Conservation (phyloP, 768 basidiomycete genomes). For the Wakefieldia striispora region DNA sequence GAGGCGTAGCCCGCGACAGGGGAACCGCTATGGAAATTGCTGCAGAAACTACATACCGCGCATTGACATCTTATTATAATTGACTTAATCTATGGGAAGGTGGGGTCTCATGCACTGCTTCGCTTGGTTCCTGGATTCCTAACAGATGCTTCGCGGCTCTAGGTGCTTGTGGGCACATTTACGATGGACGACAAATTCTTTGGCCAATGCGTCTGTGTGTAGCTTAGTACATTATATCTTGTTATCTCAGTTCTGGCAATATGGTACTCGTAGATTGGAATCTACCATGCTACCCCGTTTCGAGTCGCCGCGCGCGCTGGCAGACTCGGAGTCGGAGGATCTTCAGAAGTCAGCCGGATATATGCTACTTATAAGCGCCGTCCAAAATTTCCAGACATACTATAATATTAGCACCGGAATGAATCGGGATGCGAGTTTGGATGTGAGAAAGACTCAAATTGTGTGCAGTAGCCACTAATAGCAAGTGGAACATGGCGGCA, state of each 20-base stretch:
- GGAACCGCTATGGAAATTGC: conserved; percentile 31
- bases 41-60: conserved; percentile 25
- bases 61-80: conserved; percentile 20
- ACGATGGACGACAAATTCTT: neutral
- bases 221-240: conserved; percentile 1
- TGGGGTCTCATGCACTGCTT: neutral
- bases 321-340: neutral
- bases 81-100: conserved; percentile 10
- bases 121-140: neutral
- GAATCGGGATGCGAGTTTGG: no score
- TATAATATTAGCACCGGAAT: neutral
- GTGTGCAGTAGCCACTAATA: no score
- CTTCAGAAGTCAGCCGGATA: neutral
- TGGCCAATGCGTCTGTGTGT: neutral
- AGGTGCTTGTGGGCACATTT: neutral
- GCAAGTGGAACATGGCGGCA: no score
- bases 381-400: neutral
- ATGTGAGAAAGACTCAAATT: no score
- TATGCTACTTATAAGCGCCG: neutral
- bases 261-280: conserved; percentile 1
- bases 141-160: neutral
- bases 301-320: no score
- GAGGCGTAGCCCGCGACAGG: conserved; percentile 24
- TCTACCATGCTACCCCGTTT: no score
- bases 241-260: neutral